Evolutionary conservation across 139 green algal species (phyloP), one percentile per base, ranked within the genome.

Genomic region (Chlamydomonas sp.): DNA sequence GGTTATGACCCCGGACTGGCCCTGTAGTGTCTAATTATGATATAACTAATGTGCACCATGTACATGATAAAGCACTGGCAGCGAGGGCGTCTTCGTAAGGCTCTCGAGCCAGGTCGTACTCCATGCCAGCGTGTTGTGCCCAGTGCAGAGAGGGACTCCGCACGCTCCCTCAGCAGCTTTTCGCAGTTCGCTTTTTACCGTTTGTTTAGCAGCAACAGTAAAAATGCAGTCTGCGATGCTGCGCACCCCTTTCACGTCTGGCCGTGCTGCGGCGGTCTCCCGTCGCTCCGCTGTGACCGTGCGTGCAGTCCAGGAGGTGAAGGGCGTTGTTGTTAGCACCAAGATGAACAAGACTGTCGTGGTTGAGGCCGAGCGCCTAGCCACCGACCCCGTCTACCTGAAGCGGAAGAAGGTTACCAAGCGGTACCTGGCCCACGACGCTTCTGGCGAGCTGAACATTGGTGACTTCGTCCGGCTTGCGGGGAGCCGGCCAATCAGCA

Each of bases 391-490:
- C 60, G 84, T 66, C 67, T 95, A 95, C 85, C 81, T 88, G 60
- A 93, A 93, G 90, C 89, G 92, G 77, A 87, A 92, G 57, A 88
- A 91, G 62, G 85, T 85, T 14, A 92, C 90, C 77, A 95, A 94
- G 89, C 88, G 90, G 18, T 95, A 92, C 80, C 69, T 83, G 3
- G 89, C 84, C 2, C 90, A 95, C 80, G 87, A 91, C 49, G 89
- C 92, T 62, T 87, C 88, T 14, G 86, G 79, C 63, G 4, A 17
- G 0, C 9, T 82, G 6, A 69, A 63, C 63, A 66, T 94, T 62
- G 93, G 93, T 31, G 93, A 95, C 86, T 92, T 94, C 63, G 93
- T 95, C 58, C 79, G 89, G 7, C 79, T 95, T n/a, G 78, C 91
- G 64, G 90, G 91, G 60, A 88, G 78, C 80, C 62, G 93, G 17